phyloP scores from a whole-genome alignment of 2,329 filamentous ascomycete genomes.

The Sclerotinia subarctica region DNA sequence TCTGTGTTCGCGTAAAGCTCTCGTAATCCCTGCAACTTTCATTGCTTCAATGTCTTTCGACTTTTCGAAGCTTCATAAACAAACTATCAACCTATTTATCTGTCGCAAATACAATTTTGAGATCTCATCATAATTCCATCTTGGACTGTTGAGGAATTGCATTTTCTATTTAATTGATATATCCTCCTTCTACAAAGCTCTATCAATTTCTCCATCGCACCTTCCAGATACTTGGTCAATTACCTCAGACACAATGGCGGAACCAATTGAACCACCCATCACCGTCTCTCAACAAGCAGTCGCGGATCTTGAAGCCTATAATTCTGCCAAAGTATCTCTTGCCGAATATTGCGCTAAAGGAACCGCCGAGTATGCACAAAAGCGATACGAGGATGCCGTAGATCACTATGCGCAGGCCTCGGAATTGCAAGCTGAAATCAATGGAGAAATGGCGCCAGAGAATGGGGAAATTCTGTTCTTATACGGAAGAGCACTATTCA shows the following conservation, averaged over 20 bases:
- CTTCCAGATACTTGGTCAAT: background rate
- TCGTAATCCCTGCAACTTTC: constrained; percentile 6
- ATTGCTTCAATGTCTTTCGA: background rate
- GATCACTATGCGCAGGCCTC: constrained; percentile 87
- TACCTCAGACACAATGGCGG: constrained; percentile 29
- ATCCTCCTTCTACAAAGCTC: background rate
- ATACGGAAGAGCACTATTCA: constrained; percentile 91
- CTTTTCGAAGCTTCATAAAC: constrained; percentile 4
- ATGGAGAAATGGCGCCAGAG: constrained; percentile 84
- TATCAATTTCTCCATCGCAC: background rate
- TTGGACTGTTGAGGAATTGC: background rate
- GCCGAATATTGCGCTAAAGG: constrained; percentile 76
- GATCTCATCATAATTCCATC: background rate
- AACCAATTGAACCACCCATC: constrained; percentile 33
- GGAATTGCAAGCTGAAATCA: constrained; percentile 84
- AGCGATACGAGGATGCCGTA: constrained; percentile 80
- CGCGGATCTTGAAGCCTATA: constrained; percentile 33
- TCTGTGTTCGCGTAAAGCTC: constrained; percentile 16
- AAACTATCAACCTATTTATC: constrained; percentile 8
- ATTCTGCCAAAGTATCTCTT: constrained; percentile 57
- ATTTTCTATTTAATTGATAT: background rate
- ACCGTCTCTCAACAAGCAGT: constrained; percentile 28
- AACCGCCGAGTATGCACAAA: constrained; percentile 80
- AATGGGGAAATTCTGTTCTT: constrained; percentile 94
- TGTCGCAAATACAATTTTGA: constrained; percentile 21